Conservation (phyloP, 257 asterid species). For the Solanum rostratum region DNA sequence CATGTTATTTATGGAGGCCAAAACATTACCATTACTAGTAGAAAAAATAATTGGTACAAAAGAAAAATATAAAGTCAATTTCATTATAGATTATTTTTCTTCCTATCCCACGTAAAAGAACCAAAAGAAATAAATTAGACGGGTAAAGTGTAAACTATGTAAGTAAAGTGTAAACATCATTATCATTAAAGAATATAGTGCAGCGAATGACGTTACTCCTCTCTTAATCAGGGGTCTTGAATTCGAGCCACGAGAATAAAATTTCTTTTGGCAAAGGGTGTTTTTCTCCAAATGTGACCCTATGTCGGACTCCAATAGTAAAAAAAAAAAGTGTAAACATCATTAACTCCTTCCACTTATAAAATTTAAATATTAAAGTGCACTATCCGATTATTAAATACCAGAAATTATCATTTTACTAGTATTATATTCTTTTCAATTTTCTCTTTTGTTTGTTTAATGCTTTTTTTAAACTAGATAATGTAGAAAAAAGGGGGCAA, state of each 20-base stretch:
- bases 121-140: not conserved
- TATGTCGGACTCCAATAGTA: too few relatives aligned
- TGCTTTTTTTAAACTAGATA: not conserved
- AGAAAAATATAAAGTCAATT: not conserved
- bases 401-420: not conserved
- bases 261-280: too few relatives aligned
- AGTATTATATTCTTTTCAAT: not conserved
- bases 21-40: not conserved
- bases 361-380: not conserved
- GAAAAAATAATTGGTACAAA: too few relatives aligned
- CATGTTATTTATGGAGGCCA: not conserved
- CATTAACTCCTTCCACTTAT: not conserved
- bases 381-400: not conserved
- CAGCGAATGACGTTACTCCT: accelerated
- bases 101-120: not conserved
- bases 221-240: too few relatives aligned
- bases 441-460: not conserved
- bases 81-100: not conserved
- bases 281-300: accelerated
- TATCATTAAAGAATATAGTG: not conserved
- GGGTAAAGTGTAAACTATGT: not conserved
- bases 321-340: not conserved
- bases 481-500: not conserved
- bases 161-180: not conserved
- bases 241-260: too few relatives aligned